A percentile compares a stretch with the other conserved stretches of the same genome.
Conservation (phyloP, 2,329 filamentous ascomycete genomes). For the Aspergillus proliferans region DNA sequence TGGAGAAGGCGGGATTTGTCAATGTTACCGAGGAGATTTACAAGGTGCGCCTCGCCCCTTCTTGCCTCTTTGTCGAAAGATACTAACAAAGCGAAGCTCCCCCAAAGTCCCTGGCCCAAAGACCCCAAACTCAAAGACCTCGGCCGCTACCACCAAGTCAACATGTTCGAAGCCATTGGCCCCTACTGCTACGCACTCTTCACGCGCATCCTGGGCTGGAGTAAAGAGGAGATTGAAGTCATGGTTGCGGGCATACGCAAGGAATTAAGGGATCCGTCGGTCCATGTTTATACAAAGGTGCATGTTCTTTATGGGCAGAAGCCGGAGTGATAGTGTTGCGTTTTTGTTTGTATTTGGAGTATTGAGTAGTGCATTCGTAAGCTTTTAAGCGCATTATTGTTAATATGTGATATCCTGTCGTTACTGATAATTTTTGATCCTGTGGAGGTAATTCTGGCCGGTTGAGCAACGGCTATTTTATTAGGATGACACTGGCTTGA, state of each 20-base stretch:
- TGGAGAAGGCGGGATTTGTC: constrained; percentile 49
- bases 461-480: too few species aligned
- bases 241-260: constrained; percentile 33
- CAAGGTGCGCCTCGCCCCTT: constrained; percentile 24
- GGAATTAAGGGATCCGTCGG: constrained; percentile 30
- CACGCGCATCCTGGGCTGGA: constrained; percentile 35
- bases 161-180: constrained; percentile 31
- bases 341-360: not conserved
- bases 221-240: constrained; percentile 30
- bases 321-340: not conserved
- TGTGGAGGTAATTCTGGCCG: too few species aligned
- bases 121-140: constrained; percentile 49
- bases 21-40: constrained; percentile 46
- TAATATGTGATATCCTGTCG: too few species aligned
- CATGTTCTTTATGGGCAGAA: constrained; percentile 27
- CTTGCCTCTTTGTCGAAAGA: not conserved
- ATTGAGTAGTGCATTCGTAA: not conserved
- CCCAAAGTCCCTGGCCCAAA: constrained; percentile 48
- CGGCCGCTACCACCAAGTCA: constrained; percentile 35
- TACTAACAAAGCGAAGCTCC: constrained; percentile 30
- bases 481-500: too few species aligned
- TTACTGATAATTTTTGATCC: too few species aligned
- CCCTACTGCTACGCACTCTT: constrained; percentile 33
- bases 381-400: not conserved
- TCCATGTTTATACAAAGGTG: constrained; percentile 32